Percentiles rank a stretch among this genome's conserved stretches.
These are phyloP conservation scores for Peribolospora baueri DNA, from an alignment of 768 basidiomycete species.

Conservation along the genomic window DNA sequence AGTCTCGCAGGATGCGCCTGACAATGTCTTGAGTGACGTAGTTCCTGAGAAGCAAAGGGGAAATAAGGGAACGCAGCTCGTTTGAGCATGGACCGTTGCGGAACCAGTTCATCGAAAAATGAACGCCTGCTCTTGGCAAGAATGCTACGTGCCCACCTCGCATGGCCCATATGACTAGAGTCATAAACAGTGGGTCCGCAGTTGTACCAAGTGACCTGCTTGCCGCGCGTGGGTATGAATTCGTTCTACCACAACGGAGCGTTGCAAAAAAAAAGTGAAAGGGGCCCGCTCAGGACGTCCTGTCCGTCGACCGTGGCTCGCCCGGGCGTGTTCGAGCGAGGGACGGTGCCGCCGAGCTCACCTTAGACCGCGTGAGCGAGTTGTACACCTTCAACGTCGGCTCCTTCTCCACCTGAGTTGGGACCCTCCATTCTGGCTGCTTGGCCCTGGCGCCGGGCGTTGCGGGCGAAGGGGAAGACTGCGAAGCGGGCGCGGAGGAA, in stretches of 20 bases:
- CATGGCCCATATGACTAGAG: constrained; percentile 95
- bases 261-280: background rate
- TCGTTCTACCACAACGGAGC: constrained; percentile 30
- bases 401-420: constrained; percentile 27
- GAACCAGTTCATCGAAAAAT: background rate
- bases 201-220: constrained; percentile 66
- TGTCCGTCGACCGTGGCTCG: background rate
- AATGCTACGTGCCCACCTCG: constrained; percentile 33
- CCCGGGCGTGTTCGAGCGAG: background rate
- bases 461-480: too few species aligned
- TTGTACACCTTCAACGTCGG: constrained; percentile 69
- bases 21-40: constrained; percentile 89
- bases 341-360: constrained; percentile 16
- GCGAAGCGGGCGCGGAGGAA: too few species aligned
- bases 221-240: constrained; percentile 33
- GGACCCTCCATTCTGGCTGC: constrained; percentile 29
- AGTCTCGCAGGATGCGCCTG: constrained; percentile 70
- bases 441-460: background rate
- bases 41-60: constrained; percentile 32
- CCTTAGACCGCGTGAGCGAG: constrained; percentile 76
- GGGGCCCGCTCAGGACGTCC: too few species aligned
- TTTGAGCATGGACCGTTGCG: background rate
- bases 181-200: constrained; percentile 99
- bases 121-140: background rate
- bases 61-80: background rate